Percentiles rank a stretch among this genome's conserved stretches.
These are phyloP conservation scores for Camellia japonica DNA, from an alignment of 148 eudicot species.

Conservation along the genomic window DNA sequence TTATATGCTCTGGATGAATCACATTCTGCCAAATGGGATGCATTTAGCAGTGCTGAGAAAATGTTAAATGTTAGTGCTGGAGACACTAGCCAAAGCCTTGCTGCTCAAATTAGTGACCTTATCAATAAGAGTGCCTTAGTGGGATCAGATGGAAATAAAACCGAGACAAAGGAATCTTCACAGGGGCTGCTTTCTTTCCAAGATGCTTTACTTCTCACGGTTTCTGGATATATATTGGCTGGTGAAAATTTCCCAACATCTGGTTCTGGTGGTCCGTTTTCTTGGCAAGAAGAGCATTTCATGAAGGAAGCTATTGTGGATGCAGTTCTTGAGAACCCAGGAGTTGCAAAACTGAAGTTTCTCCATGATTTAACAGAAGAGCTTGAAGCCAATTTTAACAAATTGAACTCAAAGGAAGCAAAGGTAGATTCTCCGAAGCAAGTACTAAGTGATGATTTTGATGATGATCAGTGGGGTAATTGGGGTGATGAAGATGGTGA, in stretches of 20 bases:
- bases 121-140: conserved; percentile 72
- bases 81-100: conserved; percentile 94
- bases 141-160: conserved; percentile 35
- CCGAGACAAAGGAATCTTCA: conserved; percentile 35
- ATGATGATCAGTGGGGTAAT: conserved; percentile 84
- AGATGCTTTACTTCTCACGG: conserved; percentile 76
- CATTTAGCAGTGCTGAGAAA: conserved; percentile 93
- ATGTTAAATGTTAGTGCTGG: conserved; percentile 81
- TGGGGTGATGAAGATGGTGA: conserved; percentile 94
- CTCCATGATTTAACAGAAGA: conserved; percentile 58
- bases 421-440: conserved; percentile 42
- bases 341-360: conserved; percentile 60
- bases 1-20: conserved; percentile 62
- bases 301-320: conserved; percentile 94
- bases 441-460: conserved; percentile 55
- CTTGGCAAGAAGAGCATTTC: conserved; percentile 97
- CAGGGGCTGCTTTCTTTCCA: conserved; percentile 65
- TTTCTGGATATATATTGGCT: conserved; percentile 80
- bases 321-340: conserved; percentile 81
- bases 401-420: conserved; percentile 39
- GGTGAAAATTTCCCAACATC: conserved; percentile 94
- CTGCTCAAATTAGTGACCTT: conserved; percentile 90
- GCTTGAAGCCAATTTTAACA: conserved; percentile 57
- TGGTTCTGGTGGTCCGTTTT: conserved; percentile 85
- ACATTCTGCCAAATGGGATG: conserved; percentile 78